These are phyloP conservation scores for Pulveroboletus sp. DNA, from an alignment of 1,284 basidiomycete species.

Conservation along the genomic window DNA sequence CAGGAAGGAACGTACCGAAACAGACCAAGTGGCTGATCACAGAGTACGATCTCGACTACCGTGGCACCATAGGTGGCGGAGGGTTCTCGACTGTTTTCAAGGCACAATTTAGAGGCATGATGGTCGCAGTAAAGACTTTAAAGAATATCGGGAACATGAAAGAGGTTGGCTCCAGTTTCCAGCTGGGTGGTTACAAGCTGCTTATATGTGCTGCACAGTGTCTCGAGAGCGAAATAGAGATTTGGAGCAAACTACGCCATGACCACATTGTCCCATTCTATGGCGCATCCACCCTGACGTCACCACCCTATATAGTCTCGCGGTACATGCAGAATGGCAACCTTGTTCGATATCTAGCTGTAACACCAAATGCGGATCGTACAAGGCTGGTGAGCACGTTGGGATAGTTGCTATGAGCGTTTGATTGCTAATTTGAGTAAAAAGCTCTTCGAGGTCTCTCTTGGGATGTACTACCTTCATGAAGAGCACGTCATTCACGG, in stretches of 20 bases:
- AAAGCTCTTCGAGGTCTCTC: conserved; percentile 2
- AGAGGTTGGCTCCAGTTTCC: neutral
- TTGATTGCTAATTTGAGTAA: neutral
- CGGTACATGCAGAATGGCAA: conserved; percentile 9
- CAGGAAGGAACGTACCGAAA: neutral
- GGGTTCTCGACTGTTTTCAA: neutral
- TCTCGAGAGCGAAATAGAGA: neutral
- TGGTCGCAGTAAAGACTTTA: neutral
- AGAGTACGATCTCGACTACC: neutral
- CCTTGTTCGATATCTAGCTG: neutral
- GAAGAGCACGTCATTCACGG: conserved; percentile 1
- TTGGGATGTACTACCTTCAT: conserved; percentile 11
- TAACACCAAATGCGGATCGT: neutral
- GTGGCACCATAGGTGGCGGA: conserved; percentile 3
- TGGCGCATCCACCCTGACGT: conserved; percentile 3
- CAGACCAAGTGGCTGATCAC: neutral
- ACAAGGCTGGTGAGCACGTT: conserved; percentile 2
- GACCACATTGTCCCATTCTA: conserved; percentile 10
- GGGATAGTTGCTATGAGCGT: too few relatives aligned
- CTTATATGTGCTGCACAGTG: neutral
- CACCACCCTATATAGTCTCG: neutral
- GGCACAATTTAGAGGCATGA: neutral
- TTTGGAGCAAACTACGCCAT: conserved; percentile 1
- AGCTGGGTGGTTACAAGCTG: too few relatives aligned
- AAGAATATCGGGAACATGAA: neutral